A percentile compares a stretch with the other conserved stretches of the same genome.
Evolutionary conservation across 2,329 filamentous ascomycete species (phyloP).

Genomic region (Aspergillus awamori): DNA sequence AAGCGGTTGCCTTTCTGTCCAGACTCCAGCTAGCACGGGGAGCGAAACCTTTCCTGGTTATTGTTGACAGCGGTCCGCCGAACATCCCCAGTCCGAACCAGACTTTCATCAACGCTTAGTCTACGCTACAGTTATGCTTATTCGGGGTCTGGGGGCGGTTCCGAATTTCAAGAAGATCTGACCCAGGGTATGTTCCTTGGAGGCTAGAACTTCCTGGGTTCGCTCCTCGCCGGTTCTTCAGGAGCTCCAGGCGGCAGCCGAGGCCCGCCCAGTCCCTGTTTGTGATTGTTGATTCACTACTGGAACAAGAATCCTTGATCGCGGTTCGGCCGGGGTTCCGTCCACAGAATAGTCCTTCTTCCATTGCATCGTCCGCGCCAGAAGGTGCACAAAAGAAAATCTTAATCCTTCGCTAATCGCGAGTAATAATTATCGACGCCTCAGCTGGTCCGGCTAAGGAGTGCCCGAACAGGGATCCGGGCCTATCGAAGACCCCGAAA

Average conservation of each 20-base stretch:
- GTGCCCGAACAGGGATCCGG: background rate
- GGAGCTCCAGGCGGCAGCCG: background rate
- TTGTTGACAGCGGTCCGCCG: constrained; percentile 22
- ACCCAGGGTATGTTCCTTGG: constrained; percentile 12
- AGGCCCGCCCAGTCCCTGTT: background rate
- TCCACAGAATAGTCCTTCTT: background rate
- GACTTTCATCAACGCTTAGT: constrained; percentile 26
- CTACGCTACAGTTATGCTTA: constrained; percentile 32
- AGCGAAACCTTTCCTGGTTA: constrained; percentile 8
- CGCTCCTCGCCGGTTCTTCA: background rate
- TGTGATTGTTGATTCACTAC: background rate
- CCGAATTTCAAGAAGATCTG: background rate
- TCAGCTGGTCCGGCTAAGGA: background rate
- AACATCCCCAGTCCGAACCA: constrained; percentile 28
- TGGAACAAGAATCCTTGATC: background rate
- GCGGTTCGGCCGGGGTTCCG: background rate
- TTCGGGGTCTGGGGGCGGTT: constrained; percentile 18
- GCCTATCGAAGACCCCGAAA: background rate
- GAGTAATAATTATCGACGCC: background rate
- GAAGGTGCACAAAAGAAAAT: background rate
- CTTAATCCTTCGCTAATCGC: background rate
- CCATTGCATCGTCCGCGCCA: background rate
- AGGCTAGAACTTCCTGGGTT: background rate
- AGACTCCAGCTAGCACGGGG: constrained; percentile 9
- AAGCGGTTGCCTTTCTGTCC: constrained; percentile 21